phyloP scores from a whole-genome alignment of 306 rosid genomes.

The Rosa rugosa region DNA sequence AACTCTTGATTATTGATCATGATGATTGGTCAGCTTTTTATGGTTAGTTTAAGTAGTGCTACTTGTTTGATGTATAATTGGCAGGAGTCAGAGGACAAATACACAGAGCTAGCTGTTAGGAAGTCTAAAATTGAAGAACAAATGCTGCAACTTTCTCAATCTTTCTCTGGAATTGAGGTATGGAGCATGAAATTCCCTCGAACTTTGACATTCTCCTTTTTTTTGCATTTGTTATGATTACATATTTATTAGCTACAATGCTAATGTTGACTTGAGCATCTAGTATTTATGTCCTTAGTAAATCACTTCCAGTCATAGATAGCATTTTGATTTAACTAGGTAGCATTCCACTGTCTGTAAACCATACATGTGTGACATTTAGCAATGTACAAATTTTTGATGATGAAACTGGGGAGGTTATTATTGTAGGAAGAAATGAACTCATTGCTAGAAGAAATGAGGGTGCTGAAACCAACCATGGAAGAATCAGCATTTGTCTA shows the following conservation, averaged over 20 bases:
- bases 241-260: background rate
- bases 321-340: background rate
- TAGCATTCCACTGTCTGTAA: background rate
- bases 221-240: background rate
- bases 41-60: background rate
- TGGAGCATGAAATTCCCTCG: background rate
- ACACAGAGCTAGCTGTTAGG: slow-evolving; percentile 40
- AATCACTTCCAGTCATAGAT: background rate
- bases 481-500: slow-evolving; percentile 29
- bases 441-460: slow-evolving; percentile 53
- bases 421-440: slow-evolving; percentile 55
- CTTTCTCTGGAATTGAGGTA: slow-evolving; percentile 66
- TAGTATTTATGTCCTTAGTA: background rate
- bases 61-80: background rate
- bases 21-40: background rate
- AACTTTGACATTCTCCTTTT: background rate
- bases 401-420: slow-evolving; percentile 5
- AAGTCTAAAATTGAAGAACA: slow-evolving; percentile 61
- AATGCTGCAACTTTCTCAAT: slow-evolving; percentile 45
- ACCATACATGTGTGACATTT: background rate
- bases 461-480: slow-evolving; percentile 34
- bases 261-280: background rate
- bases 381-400: background rate
- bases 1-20: background rate
- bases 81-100: slow-evolving; percentile 43